Conservation (phyloP, 2,329 filamentous ascomycete genomes). For the Aspergillus unguis region DNA sequence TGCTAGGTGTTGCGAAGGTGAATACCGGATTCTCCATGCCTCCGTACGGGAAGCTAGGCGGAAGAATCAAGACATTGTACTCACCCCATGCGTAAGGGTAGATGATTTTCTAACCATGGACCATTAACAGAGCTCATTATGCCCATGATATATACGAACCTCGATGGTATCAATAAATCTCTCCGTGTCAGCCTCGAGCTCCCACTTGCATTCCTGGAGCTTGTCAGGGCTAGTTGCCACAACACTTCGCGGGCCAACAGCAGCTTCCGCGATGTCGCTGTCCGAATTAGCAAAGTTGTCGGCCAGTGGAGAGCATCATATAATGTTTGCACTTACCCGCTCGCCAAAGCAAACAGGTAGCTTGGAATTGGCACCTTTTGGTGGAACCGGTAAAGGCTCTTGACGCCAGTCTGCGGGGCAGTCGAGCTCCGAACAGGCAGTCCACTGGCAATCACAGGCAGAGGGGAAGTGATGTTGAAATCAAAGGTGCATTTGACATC, state of each 20-base stretch:
- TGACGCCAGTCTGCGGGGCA: slow-evolving; percentile 50
- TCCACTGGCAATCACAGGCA: slow-evolving; percentile 90
- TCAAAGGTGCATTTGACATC: slow-evolving; percentile 95
- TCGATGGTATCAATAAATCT: slow-evolving; percentile 87
- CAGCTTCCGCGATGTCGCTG: slow-evolving; percentile 79
- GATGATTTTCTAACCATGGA: slow-evolving; percentile 52
- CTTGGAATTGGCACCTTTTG: slow-evolving; percentile 90
- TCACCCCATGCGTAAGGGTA: slow-evolving; percentile 92
- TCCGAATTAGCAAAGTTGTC: slow-evolving; percentile 21
- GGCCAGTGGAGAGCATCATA: neutral
- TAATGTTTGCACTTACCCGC: slow-evolving; percentile 39
- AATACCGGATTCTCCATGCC: slow-evolving; percentile 85
- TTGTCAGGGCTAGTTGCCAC: slow-evolving; percentile 89
- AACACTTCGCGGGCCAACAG: slow-evolving; percentile 78
- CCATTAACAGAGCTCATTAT: slow-evolving; percentile 13
- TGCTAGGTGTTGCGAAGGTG: slow-evolving; percentile 91
- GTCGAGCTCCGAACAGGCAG: slow-evolving; percentile 56
- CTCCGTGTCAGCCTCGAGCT: slow-evolving; percentile 86
- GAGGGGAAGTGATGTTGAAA: slow-evolving; percentile 79
- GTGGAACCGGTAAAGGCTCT: slow-evolving; percentile 74
- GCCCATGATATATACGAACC: slow-evolving; percentile 37
- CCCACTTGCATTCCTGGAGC: slow-evolving; percentile 78
- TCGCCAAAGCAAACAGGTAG: slow-evolving; percentile 90
- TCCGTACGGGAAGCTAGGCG: slow-evolving; percentile 85
- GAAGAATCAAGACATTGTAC: slow-evolving; percentile 89